Evolutionary conservation across 1,284 basidiomycete genomes (phyloP).

Genomic region (Ustilago hordei): DNA sequence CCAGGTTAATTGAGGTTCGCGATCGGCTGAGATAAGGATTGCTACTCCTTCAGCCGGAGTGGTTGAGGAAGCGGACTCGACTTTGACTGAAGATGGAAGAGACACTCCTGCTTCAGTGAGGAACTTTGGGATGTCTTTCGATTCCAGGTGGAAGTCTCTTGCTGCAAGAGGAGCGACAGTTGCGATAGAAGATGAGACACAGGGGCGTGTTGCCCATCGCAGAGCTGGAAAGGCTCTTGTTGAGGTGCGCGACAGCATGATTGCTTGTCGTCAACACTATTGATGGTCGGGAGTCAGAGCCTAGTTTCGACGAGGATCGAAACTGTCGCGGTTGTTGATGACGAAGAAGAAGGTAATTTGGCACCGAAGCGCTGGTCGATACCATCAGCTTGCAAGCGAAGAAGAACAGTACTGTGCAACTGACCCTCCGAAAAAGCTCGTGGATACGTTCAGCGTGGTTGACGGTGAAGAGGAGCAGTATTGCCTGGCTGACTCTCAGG

Average conservation of each 20-base stretch:
- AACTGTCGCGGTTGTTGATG: not conserved
- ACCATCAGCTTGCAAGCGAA: not conserved
- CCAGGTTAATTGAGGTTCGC: constrained; percentile 35
- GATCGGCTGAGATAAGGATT: constrained; percentile 50
- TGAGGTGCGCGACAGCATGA: constrained; percentile 12
- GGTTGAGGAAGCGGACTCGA: constrained; percentile 7
- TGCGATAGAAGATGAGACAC: not conserved
- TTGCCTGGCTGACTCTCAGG: not conserved
- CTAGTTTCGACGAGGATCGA: not conserved
- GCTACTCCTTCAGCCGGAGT: constrained; percentile 22
- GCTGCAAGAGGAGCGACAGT: not conserved
- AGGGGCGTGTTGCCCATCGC: not conserved
- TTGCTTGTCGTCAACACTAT: not conserved
- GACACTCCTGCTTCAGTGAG: constrained; percentile 22
- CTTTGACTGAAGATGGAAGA: constrained; percentile 6
- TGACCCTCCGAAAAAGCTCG: not conserved
- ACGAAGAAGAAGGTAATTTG: not conserved
- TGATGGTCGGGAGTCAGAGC: not conserved
- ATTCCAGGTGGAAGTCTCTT: constrained; percentile 34
- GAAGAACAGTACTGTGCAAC: not conserved
- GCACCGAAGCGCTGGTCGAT: not conserved
- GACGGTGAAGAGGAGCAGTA: not conserved
- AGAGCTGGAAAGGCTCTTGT: not conserved
- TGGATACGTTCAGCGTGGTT: not conserved
- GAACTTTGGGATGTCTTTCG: constrained; percentile 38